These are phyloP conservation scores for Persicaria maculosa DNA, from an alignment of 148 eudicot genomes.

Conservation along the genomic window DNA sequence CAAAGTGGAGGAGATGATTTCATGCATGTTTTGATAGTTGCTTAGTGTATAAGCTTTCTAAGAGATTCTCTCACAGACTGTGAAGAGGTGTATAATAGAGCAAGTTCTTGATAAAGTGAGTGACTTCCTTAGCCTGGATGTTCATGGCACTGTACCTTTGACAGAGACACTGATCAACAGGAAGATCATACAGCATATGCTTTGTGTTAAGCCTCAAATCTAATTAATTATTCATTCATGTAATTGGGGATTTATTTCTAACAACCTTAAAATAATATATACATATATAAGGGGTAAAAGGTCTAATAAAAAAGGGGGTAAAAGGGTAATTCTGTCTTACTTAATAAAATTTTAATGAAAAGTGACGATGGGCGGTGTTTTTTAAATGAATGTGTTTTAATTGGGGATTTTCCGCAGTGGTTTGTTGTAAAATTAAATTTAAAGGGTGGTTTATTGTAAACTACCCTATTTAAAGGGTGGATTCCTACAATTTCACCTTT, in stretches of 20 bases:
- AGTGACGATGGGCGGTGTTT: too few relatives aligned
- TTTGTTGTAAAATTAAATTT: too few relatives aligned
- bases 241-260: not conserved
- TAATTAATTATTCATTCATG: not conserved
- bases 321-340: too few relatives aligned
- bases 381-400: too few relatives aligned
- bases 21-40: conserved; percentile 14
- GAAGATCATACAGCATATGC: conserved; percentile 7
- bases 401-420: too few relatives aligned
- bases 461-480: too few relatives aligned
- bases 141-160: conserved; percentile 10
- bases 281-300: too few relatives aligned
- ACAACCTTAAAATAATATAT: too few relatives aligned
- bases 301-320: too few relatives aligned
- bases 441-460: too few relatives aligned
- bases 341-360: too few relatives aligned
- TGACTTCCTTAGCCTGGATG: conserved; percentile 13
- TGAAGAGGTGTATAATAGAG: not conserved
- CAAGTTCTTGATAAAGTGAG: not conserved
- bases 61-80: conserved; percentile 15
- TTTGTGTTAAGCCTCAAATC: conserved; percentile 9
- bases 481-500: too few relatives aligned
- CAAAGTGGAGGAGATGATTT: conserved; percentile 15
- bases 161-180: not conserved
- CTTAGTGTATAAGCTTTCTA: conserved; percentile 40